Base-by-base conservation (phyloP, 345 rosid species). In the Salix caprea region DNA sequence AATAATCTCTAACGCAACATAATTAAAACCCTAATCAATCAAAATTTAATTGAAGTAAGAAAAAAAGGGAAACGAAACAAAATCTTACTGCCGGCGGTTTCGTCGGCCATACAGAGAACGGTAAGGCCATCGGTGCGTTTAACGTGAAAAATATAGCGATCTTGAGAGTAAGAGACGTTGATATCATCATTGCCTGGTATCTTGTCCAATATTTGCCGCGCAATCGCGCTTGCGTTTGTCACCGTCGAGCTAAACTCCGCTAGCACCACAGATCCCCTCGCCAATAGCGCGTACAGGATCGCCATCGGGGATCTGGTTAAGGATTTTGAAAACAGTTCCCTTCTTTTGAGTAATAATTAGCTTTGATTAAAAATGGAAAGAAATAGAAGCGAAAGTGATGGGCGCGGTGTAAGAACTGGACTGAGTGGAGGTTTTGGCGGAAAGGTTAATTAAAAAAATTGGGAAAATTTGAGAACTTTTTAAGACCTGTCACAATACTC, bases 81-180 rank as follows among this genome's bases (percentile, higher is more conserved):
- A 19, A 67, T 67, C 90, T 68, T 85, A 95, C 97, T 89, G 80
- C 94, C 99, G 82, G 97, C 88, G 66, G 91, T 88, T 68, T 95
- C 97, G 44, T 95, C 97, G 44, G 99, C 98, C 97, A 95, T 91
- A 81, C 99, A 95, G 77, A 95, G 97, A 77, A 89, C 96, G 82
- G 99, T 86, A 82, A 95, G 99, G 76, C 99, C 99, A 78, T 95
- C 99, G 82, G 97, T 93, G 77, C 99, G 96, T 66, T 91, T 91
- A 77, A 95, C 91, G 68, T 95, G 98, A 81, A 95, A 95, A 75
- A 93, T 89, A 74, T 85, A 91, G 1, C 97, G 99, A 81, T 90
- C 99, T 82, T 95, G 98, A 75, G 99, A 95, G 78, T 90, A 95
- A 1, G 98, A 93, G n/a, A 86, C 91, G 79, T 93, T 86, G 81